A percentile compares a stretch with the other conserved stretches of the same genome.
phyloP scores from a whole-genome alignment of 2,329 filamentous ascomycete species.

The Aspergillus latus region DNA sequence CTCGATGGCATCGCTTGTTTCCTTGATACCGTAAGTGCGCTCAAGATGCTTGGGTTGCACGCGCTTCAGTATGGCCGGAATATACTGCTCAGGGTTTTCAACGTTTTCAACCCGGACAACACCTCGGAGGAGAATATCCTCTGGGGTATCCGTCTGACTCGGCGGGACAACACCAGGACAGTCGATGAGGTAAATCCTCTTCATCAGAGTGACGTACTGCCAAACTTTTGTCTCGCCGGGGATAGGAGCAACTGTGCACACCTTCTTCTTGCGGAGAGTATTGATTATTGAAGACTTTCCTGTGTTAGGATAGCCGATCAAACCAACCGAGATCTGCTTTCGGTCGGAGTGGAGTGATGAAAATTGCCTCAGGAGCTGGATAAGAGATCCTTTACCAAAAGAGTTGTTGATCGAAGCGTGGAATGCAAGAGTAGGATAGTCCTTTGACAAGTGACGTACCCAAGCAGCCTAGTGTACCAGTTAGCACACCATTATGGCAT shows the following conservation, averaged over 20 bases:
- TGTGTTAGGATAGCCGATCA: conserved; percentile 88
- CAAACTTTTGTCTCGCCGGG: conserved; percentile 97
- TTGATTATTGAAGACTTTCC: conserved; percentile 98
- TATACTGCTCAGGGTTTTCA: conserved; percentile 94
- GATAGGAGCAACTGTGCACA: conserved; percentile 89
- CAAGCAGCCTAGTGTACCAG: conserved; percentile 71
- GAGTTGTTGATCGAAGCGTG: conserved; percentile 93
- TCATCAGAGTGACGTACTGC: conserved; percentile 97
- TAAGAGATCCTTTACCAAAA: conserved; percentile 93
- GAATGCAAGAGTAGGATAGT: conserved; percentile 92
- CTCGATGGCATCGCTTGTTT: conserved; percentile 72
- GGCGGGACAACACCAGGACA: conserved; percentile 96
- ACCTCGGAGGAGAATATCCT: conserved; percentile 85
- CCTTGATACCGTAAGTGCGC: conserved; percentile 84
- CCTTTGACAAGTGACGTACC: conserved; percentile 84
- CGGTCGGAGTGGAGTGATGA: conserved; percentile 82
- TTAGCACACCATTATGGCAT: conserved; percentile 31
- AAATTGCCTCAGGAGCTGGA: conserved; percentile 89
- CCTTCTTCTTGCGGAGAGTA: conserved; percentile 89
- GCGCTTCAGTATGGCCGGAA: conserved; percentile 73
- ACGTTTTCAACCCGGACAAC: conserved; percentile 95
- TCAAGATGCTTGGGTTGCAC: conserved; percentile 88
- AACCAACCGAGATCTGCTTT: conserved; percentile 91
- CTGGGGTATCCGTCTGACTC: conserved; percentile 75
- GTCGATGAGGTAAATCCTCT: conserved; percentile 91